Percentiles rank a stretch among this genome's conserved stretches.
These are phyloP conservation scores for Chaetomidium leptoderma DNA, from an alignment of 495 filamentous ascomycete species.

Conservation along the genomic window DNA sequence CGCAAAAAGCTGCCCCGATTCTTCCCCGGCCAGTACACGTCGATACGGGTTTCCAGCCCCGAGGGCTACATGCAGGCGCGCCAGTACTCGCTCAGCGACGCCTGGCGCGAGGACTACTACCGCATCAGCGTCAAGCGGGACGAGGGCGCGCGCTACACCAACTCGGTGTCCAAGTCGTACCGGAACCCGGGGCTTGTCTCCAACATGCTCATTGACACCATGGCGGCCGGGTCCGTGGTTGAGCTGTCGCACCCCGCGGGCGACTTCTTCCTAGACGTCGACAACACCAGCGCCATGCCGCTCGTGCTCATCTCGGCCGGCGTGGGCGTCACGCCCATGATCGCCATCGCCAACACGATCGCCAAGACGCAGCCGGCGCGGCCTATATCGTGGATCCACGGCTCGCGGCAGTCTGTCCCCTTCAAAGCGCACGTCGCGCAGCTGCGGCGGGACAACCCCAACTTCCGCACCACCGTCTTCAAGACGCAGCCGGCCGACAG, in stretches of 20 bases:
- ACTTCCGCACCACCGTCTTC: slow-evolving; percentile 41
- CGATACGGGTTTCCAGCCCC: slow-evolving; percentile 54
- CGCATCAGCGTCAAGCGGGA: slow-evolving; percentile 70
- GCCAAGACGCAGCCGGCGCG: slow-evolving; percentile 40
- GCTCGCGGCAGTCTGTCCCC: slow-evolving; percentile 47
- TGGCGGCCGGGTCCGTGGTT: slow-evolving; percentile 55
- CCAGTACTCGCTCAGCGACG: slow-evolving; percentile 69
- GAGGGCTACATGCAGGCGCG: slow-evolving; percentile 57
- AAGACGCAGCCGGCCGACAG: slow-evolving; percentile 34
- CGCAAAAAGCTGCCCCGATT: slow-evolving; percentile 55
- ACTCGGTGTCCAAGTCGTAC: slow-evolving; percentile 38
- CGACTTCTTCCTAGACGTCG: slow-evolving; percentile 60
- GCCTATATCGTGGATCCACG: slow-evolving; percentile 60
- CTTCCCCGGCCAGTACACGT: slow-evolving; percentile 67
- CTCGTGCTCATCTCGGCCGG: slow-evolving; percentile 69
- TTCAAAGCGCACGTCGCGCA: slow-evolving; percentile 50
- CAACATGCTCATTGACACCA: slow-evolving; percentile 62
- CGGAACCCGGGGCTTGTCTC: slow-evolving; percentile 60
- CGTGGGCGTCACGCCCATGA: slow-evolving; percentile 64
- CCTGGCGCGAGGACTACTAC: slow-evolving; percentile 55
- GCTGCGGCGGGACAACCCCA: slow-evolving; percentile 34
- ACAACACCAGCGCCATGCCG: slow-evolving; percentile 37
- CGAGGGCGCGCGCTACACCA: slow-evolving; percentile 42
- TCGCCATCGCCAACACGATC: slow-evolving; percentile 62
- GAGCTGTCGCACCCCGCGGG: slow-evolving; percentile 64